Percentiles rank a stretch among this genome's conserved stretches.
Conservation (phyloP, 176 grass and related monocot species). For the Hsuehochloa calcarea region DNA sequence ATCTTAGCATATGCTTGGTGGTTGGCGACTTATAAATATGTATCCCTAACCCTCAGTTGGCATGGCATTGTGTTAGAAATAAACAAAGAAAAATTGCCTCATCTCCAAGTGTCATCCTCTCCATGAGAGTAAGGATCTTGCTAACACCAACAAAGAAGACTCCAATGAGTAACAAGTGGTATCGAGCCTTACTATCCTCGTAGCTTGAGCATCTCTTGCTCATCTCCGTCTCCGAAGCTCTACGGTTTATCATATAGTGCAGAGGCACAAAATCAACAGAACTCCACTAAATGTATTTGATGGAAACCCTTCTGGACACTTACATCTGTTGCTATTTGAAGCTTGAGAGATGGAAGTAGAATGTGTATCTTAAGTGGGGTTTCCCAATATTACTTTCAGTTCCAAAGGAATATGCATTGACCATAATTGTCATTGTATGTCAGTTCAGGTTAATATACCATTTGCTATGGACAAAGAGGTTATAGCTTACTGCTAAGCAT, state of each 20-base stretch:
- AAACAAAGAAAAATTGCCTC: too few species aligned
- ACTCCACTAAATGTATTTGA: background rate
- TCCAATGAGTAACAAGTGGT: too few species aligned
- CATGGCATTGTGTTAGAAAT: too few species aligned
- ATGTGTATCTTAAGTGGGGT: background rate
- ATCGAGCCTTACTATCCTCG: too few species aligned
- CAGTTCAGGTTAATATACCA: background rate
- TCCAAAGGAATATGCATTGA: background rate
- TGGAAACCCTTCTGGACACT: background rate
- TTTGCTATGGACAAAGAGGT: background rate
- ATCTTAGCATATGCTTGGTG: too few species aligned
- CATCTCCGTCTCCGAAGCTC: too few species aligned
- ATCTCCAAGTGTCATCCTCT: too few species aligned
- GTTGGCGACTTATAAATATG: too few species aligned
- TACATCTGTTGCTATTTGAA: background rate
- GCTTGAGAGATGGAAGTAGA: background rate
- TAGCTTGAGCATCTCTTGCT: too few species aligned
- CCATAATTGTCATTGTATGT: background rate
- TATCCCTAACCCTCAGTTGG: too few species aligned
- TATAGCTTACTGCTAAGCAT: background rate
- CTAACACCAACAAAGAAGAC: too few species aligned
- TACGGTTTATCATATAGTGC: background rate
- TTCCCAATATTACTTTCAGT: background rate
- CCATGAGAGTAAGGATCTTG: too few species aligned
- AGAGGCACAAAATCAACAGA: background rate